phyloP scores from a whole-genome alignment of 2,329 filamentous ascomycete genomes.

The Aspergillus awamori region DNA sequence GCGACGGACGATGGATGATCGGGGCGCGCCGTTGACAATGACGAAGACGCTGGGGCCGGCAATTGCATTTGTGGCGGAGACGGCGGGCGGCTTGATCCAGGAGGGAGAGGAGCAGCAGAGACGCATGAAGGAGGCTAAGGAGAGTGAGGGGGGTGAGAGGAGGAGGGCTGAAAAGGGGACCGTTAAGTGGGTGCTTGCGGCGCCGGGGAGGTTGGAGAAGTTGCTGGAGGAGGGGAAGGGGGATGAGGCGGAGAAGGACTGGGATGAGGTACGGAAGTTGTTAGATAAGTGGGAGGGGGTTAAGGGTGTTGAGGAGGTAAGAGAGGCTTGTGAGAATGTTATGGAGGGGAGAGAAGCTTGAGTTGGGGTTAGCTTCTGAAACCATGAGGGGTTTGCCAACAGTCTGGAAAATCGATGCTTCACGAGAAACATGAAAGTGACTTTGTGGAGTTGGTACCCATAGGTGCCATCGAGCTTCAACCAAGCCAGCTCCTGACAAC shows the following conservation, averaged over 20 bases:
- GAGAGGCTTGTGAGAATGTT: conserved; percentile 42
- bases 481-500: no score
- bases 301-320: conserved; percentile 47
- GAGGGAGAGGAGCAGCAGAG: conserved; percentile 42
- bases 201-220: conserved; percentile 42
- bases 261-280: conserved; percentile 44
- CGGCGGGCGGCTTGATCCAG: conserved; percentile 43
- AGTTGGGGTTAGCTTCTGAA: neutral
- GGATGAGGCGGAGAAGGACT: conserved; percentile 47
- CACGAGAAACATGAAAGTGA: no score
- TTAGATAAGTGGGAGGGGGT: conserved; percentile 48
- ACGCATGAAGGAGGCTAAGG: conserved; percentile 32
- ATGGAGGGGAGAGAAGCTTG: conserved; percentile 31
- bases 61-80: conserved; percentile 49
- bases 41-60: conserved; percentile 48
- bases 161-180: conserved; percentile 43
- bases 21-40: conserved; percentile 49
- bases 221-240: conserved; percentile 42
- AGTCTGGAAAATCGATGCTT: no score
- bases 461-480: no score
- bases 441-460: no score
- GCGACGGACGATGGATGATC: conserved; percentile 52
- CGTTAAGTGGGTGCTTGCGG: conserved; percentile 49
- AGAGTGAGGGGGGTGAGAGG: conserved; percentile 18
- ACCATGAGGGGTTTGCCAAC: no score